These are phyloP conservation scores for Kurtzmaniella natalensis DNA, from an alignment of 1,139 yeast genomes.

Conservation along the genomic window DNA sequence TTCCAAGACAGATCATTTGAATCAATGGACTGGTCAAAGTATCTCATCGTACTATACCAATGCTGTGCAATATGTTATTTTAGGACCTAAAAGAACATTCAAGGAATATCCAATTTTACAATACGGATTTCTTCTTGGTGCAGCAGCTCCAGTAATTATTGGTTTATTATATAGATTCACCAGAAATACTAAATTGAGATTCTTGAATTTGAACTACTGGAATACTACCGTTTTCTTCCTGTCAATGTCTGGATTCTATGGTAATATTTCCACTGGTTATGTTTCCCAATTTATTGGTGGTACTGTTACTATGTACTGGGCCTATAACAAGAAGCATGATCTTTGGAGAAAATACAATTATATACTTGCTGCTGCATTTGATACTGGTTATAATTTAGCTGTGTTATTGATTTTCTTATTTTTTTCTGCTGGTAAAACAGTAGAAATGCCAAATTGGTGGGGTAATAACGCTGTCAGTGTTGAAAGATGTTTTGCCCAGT, in stretches of 20 bases:
- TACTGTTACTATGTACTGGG: slow-evolving; percentile 42
- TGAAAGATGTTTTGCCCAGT: slow-evolving; percentile 38
- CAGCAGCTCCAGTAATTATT: slow-evolving; percentile 30
- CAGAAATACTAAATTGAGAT: slow-evolving; percentile 7
- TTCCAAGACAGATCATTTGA: slow-evolving; percentile 34
- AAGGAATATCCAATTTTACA: slow-evolving; percentile 38
- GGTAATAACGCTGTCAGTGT: slow-evolving; percentile 39
- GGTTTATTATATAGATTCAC: slow-evolving; percentile 22
- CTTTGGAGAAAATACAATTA: slow-evolving; percentile 43
- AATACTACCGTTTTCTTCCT: slow-evolving; percentile 49
- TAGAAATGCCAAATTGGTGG: slow-evolving; percentile 44
- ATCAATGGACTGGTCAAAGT: slow-evolving; percentile 51
- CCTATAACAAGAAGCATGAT: slow-evolving; percentile 30
- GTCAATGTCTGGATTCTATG: slow-evolving; percentile 44
- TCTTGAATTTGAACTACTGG: slow-evolving; percentile 33
- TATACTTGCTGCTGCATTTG: slow-evolving; percentile 46
- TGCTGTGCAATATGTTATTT: slow-evolving; percentile 46
- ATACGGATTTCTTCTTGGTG: slow-evolving; percentile 40
- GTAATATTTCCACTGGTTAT: slow-evolving; percentile 48
- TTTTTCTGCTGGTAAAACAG: slow-evolving; percentile 26
- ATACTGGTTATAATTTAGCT: slow-evolving; percentile 45
- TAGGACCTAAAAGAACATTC: slow-evolving; percentile 44
- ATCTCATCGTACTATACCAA: slow-evolving; percentile 40
- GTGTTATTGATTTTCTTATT: slow-evolving; percentile 33
- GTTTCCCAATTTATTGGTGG: slow-evolving; percentile 45